phyloP scores from a whole-genome alignment of 257 asterid species.

The Salvia miltiorrhiza region DNA sequence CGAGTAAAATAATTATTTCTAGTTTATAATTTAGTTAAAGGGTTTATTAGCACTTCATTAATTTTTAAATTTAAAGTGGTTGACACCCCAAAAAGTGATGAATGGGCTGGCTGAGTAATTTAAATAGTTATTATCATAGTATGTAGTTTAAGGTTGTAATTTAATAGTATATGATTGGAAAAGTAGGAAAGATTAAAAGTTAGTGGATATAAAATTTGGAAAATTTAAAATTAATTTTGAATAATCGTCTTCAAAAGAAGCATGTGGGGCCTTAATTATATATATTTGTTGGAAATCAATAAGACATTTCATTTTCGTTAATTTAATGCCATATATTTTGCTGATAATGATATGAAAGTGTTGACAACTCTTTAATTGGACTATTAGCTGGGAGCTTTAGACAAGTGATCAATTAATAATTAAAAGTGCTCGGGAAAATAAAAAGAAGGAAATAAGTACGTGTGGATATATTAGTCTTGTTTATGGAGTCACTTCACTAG shows the following conservation, averaged over 20 bases:
- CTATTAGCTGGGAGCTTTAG: background rate
- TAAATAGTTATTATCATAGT: too few relatives aligned
- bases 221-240: background rate
- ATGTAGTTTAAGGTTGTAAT: background rate
- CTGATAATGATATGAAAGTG: background rate
- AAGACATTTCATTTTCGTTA: background rate
- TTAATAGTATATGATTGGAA: background rate
- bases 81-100: background rate
- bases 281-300: background rate
- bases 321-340: background rate
- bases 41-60: background rate
- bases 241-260: background rate
- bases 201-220: background rate
- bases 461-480: too few relatives aligned
- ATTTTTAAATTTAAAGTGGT: background rate
- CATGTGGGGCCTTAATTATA: background rate
- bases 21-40: background rate
- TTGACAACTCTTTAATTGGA: background rate
- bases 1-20: constrained; percentile 3
- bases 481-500: too few relatives aligned
- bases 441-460: background rate
- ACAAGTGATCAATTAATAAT: background rate
- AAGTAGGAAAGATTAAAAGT: background rate
- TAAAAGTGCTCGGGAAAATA: background rate
- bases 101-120: background rate